Evolutionary conservation across 2,329 filamentous ascomycete genomes (phyloP), one percentile per base, ranked within the genome.

Genomic region (Aureobasidium mangrovei): DNA sequence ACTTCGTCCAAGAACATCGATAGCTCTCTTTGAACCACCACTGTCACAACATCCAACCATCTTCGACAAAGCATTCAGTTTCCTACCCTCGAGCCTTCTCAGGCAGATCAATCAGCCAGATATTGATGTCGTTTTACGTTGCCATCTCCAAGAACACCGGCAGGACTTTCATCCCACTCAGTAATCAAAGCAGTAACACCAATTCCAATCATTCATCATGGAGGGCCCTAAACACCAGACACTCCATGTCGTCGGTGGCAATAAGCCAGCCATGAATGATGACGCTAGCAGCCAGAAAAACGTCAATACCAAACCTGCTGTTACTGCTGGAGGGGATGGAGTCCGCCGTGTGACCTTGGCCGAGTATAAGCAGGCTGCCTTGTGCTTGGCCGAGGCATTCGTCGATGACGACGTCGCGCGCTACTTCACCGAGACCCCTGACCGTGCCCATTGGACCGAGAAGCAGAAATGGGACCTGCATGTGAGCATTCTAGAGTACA

Each of bases 381-480:
- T 79, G 35, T 83, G 84, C 63, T 79, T 94, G 61, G 84, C 88
- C 44, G 82, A 88, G 66, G 84, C 88, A 59, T 93, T 94, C 72
- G 83, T 80, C 56, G 75, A 82, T 57, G 88, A 93, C 68, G 80
- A 86, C 56, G 78, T 89, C 59, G 82, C 83, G 58, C 77, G 80
- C 67, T 93, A 91, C 71, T 82, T 89, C 63, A 75, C 91, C 62
- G 81, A 87, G 64, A 81, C 83, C 43, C 81, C 84, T 57, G 85
- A 88, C 66, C 79, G 81, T 70, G 75, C 74, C 58, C 69, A 76
- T 58, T 80, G 79, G 70, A 77, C 81, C 45, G 76, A 81, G 63
- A 80, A 87, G 68, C 74, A 82, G 65, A 84, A 83, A 65, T 93
- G 85, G 84, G 80, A 82, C 60, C 75, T 93, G 43, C 88, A 93